A percentile compares a stretch with the other conserved stretches of the same genome.
phyloP scores from a whole-genome alignment of 1,139 yeast species.

The Geotrichum candidum region DNA sequence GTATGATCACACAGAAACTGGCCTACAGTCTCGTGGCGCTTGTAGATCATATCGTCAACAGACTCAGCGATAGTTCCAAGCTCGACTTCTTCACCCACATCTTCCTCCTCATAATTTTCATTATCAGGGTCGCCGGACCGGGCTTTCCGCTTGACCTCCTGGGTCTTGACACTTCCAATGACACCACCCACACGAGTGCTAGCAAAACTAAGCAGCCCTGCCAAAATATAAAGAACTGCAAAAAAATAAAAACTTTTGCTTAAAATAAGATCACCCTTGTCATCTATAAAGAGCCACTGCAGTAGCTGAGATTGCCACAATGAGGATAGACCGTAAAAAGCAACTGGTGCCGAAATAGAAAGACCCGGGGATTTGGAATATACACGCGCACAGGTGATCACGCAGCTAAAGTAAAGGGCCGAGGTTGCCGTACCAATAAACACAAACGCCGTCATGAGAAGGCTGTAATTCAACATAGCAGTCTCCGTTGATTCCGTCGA shows the following conservation, averaged over 20 bases:
- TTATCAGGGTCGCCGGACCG: not conserved
- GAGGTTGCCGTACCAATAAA: constrained; percentile 80
- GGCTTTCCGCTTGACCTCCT: constrained; percentile 17
- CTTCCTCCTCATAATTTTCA: not conserved
- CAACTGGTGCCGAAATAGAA: constrained; percentile 82
- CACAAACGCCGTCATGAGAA: constrained; percentile 36
- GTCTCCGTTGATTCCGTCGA: constrained; percentile 16
- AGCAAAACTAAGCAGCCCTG: constrained; percentile 27
- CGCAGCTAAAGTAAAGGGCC: constrained; percentile 66
- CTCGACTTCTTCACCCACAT: not conserved
- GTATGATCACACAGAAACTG: constrained; percentile 56
- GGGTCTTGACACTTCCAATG: constrained; percentile 18
- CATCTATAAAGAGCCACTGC: constrained; percentile 36
- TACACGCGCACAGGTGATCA: constrained; percentile 78
- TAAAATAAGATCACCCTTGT: constrained; percentile 41
- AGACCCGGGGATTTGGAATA: constrained; percentile 70
- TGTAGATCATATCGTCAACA: constrained; percentile 9
- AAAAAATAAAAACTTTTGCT: constrained; percentile 53
- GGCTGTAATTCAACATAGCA: constrained; percentile 1
- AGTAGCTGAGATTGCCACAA: constrained; percentile 43
- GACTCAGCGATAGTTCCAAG: constrained; percentile 6
- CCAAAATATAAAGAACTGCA: constrained; percentile 39
- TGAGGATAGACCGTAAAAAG: constrained; percentile 79
- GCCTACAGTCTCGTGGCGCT: constrained; percentile 12
- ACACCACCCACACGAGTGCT: constrained; percentile 11